Percentiles rank a stretch among this genome's conserved stretches.
Evolutionary conservation across 225 moss, liverwort and hornwort species (phyloP).

Genomic region (Rhytidiadelphus loreus): DNA sequence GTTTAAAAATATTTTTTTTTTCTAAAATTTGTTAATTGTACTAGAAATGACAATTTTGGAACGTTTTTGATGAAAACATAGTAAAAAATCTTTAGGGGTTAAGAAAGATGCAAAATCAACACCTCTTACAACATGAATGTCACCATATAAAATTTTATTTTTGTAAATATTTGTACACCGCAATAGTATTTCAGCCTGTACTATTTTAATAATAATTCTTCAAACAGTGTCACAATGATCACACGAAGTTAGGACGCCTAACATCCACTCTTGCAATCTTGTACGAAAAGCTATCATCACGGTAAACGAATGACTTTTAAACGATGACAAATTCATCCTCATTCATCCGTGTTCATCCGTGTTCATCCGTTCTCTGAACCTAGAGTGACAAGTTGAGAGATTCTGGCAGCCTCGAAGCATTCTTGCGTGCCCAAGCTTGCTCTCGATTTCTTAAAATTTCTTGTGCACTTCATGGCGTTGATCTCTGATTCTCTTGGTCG

Average conservation of each 20-base stretch:
- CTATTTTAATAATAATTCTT: not conserved
- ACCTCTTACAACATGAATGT: not conserved
- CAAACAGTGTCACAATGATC: not conserved
- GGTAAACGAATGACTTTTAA: not conserved
- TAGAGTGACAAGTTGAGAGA: not conserved
- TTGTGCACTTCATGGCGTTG: not conserved
- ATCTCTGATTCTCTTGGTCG: too few relatives aligned
- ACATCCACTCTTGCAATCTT: not conserved
- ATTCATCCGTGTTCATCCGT: not conserved
- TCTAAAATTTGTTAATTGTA: too few relatives aligned
- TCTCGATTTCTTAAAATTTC: not conserved
- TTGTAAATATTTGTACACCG: rapidly evolving
- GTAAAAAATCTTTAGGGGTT: too few relatives aligned
- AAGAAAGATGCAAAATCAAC: not conserved
- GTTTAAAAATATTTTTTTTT: too few relatives aligned
- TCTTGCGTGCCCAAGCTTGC: not conserved
- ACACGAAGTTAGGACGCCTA: too few relatives aligned
- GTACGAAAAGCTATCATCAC: not conserved
- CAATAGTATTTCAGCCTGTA: not conserved
- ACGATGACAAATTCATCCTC: not conserved
- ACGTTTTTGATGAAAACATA: too few relatives aligned
- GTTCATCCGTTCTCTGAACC: not conserved
- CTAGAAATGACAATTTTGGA: too few relatives aligned
- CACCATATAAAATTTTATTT: not conserved
- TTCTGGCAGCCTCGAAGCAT: not conserved